These are phyloP conservation scores for Zalaria obscura DNA, from an alignment of 2,329 filamentous ascomycete species.

Conservation along the genomic window DNA sequence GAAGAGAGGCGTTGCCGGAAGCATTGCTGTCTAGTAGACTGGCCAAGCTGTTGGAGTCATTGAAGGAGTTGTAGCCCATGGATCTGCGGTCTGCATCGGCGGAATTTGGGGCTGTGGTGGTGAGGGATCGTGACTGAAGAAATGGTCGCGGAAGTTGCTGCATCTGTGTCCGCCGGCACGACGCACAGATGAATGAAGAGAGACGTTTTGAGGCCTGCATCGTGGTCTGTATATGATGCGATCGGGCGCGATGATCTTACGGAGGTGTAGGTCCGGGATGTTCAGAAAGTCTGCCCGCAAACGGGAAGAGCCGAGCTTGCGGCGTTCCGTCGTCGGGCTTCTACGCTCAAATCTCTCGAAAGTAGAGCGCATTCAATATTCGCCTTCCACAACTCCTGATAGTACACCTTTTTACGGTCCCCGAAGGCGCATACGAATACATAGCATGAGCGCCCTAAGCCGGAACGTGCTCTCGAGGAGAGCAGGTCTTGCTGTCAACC, in stretches of 20 bases:
- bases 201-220: constrained; percentile 9
- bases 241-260: neutral
- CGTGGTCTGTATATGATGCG: neutral
- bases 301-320: neutral
- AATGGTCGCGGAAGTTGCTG: neutral
- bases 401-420: too few relatives aligned
- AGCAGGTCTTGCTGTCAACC: constrained; percentile 23
- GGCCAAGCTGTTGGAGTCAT: neutral
- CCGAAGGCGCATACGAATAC: neutral
- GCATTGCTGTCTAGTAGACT: neutral
- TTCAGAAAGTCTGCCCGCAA: neutral
- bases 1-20: neutral
- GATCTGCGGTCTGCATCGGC: neutral
- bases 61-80: neutral
- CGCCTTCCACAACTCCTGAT: too few relatives aligned
- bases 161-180: constrained; percentile 19
- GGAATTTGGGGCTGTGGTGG: neutral
- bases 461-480: constrained; percentile 18
- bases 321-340: too few relatives aligned
- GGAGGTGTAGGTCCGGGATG: neutral
- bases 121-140: neutral
- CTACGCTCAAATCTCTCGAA: too few relatives aligned
- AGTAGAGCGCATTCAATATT: too few relatives aligned
- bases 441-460: constrained; percentile 30
- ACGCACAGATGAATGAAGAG: constrained; percentile 20